phyloP scores from a whole-genome alignment of 371 early-diverging fungal genomes.

The Dichotomocladium elegans region DNA sequence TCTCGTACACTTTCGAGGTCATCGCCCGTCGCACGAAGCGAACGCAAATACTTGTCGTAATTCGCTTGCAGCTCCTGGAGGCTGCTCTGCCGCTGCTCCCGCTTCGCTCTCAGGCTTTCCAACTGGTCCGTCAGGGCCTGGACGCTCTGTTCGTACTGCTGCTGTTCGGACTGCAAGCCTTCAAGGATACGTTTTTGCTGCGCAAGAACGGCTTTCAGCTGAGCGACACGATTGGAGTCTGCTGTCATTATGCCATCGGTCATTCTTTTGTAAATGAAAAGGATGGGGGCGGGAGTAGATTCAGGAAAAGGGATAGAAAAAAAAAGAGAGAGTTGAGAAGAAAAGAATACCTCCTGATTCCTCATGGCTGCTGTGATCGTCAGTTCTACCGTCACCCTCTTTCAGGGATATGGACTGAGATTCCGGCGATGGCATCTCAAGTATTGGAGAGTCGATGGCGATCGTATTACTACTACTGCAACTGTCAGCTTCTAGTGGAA shows the following conservation, averaged over 20 bases:
- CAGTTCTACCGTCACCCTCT: no score
- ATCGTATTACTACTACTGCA: no score
- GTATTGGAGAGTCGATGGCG: no score
- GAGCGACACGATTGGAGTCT: constrained; percentile 1
- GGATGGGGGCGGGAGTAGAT: no score
- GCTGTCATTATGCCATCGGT: no score
- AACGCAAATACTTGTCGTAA: constrained; percentile 25
- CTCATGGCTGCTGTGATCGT: no score
- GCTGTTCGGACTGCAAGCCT: constrained; percentile 17
- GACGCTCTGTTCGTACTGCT: constrained; percentile 13
- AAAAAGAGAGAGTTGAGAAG: no score
- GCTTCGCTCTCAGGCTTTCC: constrained; percentile 11
- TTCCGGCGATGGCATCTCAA: no score
- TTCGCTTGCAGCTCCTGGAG: constrained; percentile 20
- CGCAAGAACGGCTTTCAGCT: constrained; percentile 10
- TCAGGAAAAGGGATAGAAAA: no score
- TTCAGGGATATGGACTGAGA: no score
- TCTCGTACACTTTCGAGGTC: constrained; percentile 19
- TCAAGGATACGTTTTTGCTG: constrained; percentile 22
- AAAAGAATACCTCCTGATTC: no score
- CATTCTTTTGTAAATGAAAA: not conserved
- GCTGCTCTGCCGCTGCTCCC: constrained; percentile 15
- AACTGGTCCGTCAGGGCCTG: constrained; percentile 15
- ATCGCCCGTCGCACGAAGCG: constrained; percentile 38
- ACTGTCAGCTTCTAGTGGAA: no score